Base-by-base conservation (phyloP, 2,329 filamentous ascomycete species). In the Xylaria sp. region DNA sequence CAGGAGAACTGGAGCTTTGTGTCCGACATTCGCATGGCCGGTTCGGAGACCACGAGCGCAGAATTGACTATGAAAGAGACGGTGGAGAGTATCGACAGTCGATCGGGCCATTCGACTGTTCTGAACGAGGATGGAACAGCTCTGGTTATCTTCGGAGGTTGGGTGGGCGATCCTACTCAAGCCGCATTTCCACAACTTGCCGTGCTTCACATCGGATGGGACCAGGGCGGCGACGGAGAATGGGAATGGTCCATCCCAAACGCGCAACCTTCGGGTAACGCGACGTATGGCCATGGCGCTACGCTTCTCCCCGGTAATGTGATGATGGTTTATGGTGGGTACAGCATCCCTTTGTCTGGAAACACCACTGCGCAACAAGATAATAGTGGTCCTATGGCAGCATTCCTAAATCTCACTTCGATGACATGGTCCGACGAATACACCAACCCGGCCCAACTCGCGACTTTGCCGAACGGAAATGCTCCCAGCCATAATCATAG, bases 61-160 rank as follows among this genome's bases (percentile, higher is more conserved):
- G 86, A 89, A 66, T 77, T 90, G 3, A 76, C 82, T 1, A 71
- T 81, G 13, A 79, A 79, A 60, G 75, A 74, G n/a, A 63, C 69
- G 5, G 64, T 71, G 0, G 67, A 66, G 1, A 74, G 73, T 0
- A 79, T 95, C 5, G 89, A 96, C 65, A 91, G 91, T 44, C 81
- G 94, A 58, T 96, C 92, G 3, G 94, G 94, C 0, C 94, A 99
- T 70, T 92, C 90, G 0, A 87, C 93, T 0, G 83, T 96, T 1
- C 76, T 97, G 3, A 90, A 85, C 34, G 83, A 88, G 55, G 91
- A 96, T 69, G 92, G 92, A 0, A 83, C 78, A 30, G 85, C 83
- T n/a, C 78, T 97, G 7, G 77, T 96, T 47, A 77, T 99, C 1
- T 80, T 92, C 61, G 94, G 94, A 18, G 94, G 94, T 1, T 99